A percentile compares a stretch with the other conserved stretches of the same genome.
Conservation (phyloP, 2,329 filamentous ascomycete species). For the Aspergillus cejpii region DNA sequence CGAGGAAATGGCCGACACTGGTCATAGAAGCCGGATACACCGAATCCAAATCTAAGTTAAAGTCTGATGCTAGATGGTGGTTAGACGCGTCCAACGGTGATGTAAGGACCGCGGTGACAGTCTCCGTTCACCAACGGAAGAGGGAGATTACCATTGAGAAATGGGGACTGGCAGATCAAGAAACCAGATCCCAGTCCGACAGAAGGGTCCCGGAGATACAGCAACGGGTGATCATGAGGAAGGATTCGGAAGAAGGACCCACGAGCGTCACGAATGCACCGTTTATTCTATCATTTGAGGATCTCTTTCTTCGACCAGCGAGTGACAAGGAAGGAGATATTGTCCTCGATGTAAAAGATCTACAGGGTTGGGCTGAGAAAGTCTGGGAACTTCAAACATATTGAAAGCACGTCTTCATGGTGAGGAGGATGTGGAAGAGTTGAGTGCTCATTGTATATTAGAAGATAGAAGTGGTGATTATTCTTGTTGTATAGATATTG, state of each 20-base stretch:
- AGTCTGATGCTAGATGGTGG: conserved; percentile 2
- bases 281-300: not conserved
- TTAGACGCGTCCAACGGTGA: not conserved
- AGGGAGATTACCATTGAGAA: not conserved
- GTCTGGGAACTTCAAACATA: not conserved
- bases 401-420: too few relatives aligned
- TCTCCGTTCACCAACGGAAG: not conserved
- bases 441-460: too few relatives aligned
- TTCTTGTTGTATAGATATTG: too few relatives aligned
- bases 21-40: not conserved
- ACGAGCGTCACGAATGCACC: not conserved
- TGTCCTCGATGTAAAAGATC: not conserved
- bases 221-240: not conserved
- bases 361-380: not conserved
- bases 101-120: not conserved
- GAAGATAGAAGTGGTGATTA: too few relatives aligned
- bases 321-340: not conserved
- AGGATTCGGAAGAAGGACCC: not conserved
- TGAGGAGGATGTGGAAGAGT: too few relatives aligned
- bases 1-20: not conserved
- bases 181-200: not conserved
- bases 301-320: not conserved
- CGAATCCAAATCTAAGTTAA: not conserved
- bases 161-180: not conserved
- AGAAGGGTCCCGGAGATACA: not conserved